Conservation (phyloP, 2,329 filamentous ascomycete genomes). For the Colletotrichum liriopes region DNA sequence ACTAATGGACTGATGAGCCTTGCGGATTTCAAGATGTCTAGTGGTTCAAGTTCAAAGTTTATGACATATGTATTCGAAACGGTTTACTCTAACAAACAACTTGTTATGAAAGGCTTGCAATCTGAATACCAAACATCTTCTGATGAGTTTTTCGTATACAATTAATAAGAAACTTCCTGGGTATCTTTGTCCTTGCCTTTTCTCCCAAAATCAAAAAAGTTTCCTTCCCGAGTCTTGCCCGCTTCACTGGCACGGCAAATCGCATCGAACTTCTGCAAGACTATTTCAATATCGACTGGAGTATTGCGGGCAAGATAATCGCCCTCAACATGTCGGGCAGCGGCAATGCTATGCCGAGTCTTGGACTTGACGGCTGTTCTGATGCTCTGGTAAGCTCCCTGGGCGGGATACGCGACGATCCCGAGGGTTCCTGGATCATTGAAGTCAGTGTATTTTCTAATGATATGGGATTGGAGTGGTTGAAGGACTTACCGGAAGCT, state of each 20-base stretch:
- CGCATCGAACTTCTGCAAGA: conserved; percentile 26
- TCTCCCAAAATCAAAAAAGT: background rate
- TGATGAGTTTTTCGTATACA: background rate
- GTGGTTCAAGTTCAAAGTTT: no score
- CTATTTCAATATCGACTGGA: background rate
- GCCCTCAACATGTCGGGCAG: conserved; percentile 28
- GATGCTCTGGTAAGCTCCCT: conserved; percentile 44
- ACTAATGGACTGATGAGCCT: no score
- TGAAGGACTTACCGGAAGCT: conserved; percentile 38
- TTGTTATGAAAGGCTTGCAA: no score
- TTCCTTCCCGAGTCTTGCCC: background rate
- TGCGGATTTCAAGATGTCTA: no score
- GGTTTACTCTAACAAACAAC: no score
- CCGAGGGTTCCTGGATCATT: conserved; percentile 40
- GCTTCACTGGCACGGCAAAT: background rate
- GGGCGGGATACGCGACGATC: conserved; percentile 44
- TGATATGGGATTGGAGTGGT: background rate
- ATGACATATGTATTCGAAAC: no score
- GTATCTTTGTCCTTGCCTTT: conserved; percentile 21
- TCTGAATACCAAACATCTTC: no score
- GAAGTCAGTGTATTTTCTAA: background rate
- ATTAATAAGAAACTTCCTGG: background rate
- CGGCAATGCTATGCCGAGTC: conserved; percentile 26
- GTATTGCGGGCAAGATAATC: conserved; percentile 32
- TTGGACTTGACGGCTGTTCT: conserved; percentile 40